Evolutionary conservation across 768 basidiomycete genomes (phyloP).

Genomic region (Hebeloma cylindrosporum): DNA sequence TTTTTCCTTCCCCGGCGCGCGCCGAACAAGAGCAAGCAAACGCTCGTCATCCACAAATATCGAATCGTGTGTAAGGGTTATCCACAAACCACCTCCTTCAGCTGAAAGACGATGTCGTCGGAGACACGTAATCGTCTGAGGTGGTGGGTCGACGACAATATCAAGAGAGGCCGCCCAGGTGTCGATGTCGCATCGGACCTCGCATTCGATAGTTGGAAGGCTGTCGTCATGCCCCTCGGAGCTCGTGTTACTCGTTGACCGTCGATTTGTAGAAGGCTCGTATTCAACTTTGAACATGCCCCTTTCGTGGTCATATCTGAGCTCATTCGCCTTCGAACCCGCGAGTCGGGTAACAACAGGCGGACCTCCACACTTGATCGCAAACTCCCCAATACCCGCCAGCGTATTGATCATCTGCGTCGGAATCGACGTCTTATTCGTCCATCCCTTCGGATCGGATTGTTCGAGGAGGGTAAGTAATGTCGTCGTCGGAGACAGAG

Average conservation of each 20-base stretch:
- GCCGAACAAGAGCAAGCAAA: conserved; percentile 70
- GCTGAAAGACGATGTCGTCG: conserved; percentile 83
- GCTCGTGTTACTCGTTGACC: conserved; percentile 25
- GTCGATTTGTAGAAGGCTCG: conserved; percentile 58
- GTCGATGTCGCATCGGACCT: conserved; percentile 89
- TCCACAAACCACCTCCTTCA: conserved; percentile 92
- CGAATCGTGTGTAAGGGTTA: conserved; percentile 86
- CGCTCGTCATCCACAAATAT: conserved; percentile 77
- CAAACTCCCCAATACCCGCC: conserved; percentile 92
- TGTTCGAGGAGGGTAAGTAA: conserved; percentile 93
- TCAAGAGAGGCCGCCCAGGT: conserved; percentile 84
- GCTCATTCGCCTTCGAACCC: conserved; percentile 70
- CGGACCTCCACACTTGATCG: conserved; percentile 93
- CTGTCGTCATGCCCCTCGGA: conserved; percentile 29
- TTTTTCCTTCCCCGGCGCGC: conserved; percentile 77
- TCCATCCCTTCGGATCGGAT: conserved; percentile 97
- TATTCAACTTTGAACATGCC: conserved; percentile 83
- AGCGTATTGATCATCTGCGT: conserved; percentile 89
- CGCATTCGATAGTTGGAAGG: conserved; percentile 74
- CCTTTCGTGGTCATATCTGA: conserved; percentile 88
- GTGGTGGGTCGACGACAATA: conserved; percentile 91
- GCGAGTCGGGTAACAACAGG: conserved; percentile 85
- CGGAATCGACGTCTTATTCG: conserved; percentile 91
- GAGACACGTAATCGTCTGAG: conserved; percentile 77
- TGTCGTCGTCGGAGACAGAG: conserved; percentile 92